Percentiles rank a stretch among this genome's conserved stretches.
Evolutionary conservation across 805 yeast species (phyloP).

Genomic region (Barnettozyma botsteinii): DNA sequence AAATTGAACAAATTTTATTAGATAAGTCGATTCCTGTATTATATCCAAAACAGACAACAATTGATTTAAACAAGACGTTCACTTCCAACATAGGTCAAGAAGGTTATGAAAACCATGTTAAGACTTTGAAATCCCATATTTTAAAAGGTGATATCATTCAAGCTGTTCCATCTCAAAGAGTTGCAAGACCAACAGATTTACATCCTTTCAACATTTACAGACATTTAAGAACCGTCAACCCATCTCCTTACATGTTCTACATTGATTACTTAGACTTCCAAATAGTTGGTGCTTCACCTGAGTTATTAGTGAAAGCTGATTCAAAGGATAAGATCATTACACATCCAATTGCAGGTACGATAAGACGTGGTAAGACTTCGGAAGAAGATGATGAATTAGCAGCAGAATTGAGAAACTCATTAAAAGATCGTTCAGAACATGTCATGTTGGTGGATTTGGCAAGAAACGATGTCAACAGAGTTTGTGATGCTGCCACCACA

Average conservation of each 20-base stretch:
- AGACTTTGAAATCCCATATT: constrained; percentile 70
- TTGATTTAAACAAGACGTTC: constrained; percentile 61
- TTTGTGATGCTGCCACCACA: constrained; percentile 84
- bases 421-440: constrained; percentile 96
- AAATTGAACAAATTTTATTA: constrained; percentile 44
- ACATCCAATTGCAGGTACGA: constrained; percentile 98
- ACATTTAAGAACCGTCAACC: constrained; percentile 91
- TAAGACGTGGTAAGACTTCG: constrained; percentile 79
- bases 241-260: constrained; percentile 95
- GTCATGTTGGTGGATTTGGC: constrained; percentile 98
- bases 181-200: constrained; percentile 87
- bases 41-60: constrained; percentile 71
- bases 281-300: constrained; percentile 97
- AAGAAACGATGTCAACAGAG: constrained; percentile 89
- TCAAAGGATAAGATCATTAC: constrained; percentile 68
- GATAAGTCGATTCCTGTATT: constrained; percentile 40
- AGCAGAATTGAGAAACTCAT: constrained; percentile 58
- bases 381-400: constrained; percentile 91
- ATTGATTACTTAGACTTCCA: constrained; percentile 90
- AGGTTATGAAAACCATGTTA: constrained; percentile 86
- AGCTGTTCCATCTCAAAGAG: constrained; percentile 97
- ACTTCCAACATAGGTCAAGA: constrained; percentile 88
- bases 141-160: constrained; percentile 91
- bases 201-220: constrained; percentile 97
- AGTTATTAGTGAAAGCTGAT: constrained; percentile 81